Conservation (phyloP, 2,329 filamentous ascomycete genomes). For the Periglandula ipomoeae region DNA sequence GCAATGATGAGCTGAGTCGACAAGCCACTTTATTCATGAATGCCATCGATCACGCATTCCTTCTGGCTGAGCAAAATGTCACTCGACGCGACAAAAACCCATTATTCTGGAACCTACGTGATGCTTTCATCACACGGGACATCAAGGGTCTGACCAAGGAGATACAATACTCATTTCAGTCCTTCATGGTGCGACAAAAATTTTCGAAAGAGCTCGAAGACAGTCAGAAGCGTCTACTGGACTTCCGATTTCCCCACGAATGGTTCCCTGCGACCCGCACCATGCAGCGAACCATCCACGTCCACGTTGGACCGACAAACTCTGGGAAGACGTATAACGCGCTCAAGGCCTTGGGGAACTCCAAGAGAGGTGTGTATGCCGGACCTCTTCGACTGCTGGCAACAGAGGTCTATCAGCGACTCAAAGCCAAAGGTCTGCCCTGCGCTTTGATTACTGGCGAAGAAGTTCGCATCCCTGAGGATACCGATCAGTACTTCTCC, state of each 20-base stretch:
- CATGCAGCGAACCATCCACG: constrained; percentile 73
- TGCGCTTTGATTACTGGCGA: constrained; percentile 88
- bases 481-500: constrained; percentile 49
- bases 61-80: constrained; percentile 29
- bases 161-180: constrained; percentile 60
- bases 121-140: constrained; percentile 48
- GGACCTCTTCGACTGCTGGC: constrained; percentile 83
- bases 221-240: constrained; percentile 59
- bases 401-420: constrained; percentile 87
- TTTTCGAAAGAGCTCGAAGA: constrained; percentile 48
- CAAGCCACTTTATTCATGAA: constrained; percentile 37
- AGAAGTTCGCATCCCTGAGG: constrained; percentile 63
- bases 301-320: constrained; percentile 95
- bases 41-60: constrained; percentile 35
- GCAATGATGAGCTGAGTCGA: constrained; percentile 31
- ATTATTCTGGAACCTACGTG: constrained; percentile 48
- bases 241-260: constrained; percentile 80
- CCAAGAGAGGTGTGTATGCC: constrained; percentile 74
- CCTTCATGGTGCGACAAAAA: constrained; percentile 47
- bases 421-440: constrained; percentile 64
- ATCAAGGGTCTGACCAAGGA: constrained; percentile 42
- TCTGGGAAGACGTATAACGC: constrained; percentile 97
- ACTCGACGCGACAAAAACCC: constrained; percentile 37
- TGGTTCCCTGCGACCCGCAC: constrained; percentile 83
- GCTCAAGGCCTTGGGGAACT: constrained; percentile 70